Evolutionary conservation across 345 rosid species (phyloP), one percentile per base, ranked within the genome.

Genomic region (Salix viminalis): DNA sequence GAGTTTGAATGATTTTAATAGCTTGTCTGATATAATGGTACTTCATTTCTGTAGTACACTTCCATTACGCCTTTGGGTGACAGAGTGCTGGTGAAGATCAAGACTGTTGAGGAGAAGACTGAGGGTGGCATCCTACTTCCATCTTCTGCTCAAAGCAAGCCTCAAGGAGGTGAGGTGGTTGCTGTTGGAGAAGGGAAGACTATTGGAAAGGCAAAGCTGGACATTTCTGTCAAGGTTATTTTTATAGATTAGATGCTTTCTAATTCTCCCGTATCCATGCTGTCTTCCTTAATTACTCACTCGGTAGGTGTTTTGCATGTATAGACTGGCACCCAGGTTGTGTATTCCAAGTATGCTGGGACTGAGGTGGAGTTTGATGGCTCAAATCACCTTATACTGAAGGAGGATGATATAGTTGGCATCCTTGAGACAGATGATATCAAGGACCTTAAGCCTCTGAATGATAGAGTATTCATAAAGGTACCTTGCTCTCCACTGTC

Each of bases 381-480:
- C 58, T 77, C 85, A 54, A 89, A 80, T 80, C 99, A 96, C 79
- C 94, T 96, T 68, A 86, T 96, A 48, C 77, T 96, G 70, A 92
- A 91, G 86, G 99, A 94, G 80, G 98, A 94, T 83, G 99, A 92
- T 77, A 88, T 96, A 60, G 91, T 96, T 48, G 99, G 99, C 32
- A 83, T 88, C 71, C 92, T 96, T n/a, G 99, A 94, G 85, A 94
- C 97, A 1, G 93, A 91, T 58, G 97, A 94, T 73, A 83, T 92
- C 80, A 94, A 91, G 80, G 98, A 96, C 71, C 99, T 96, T 72
- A 90, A 91, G 85, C 98, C 99, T 67, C 80, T 94, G 84, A 91
- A 92, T 39, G 99, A 96, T 78, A 82, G 97, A 74, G 92, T 96
- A 78, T 82, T 96, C 64, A 90, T 96, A 24, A 94, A 90, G 98